Evolutionary conservation across 345 rosid species (phyloP).

Genomic region (Rhizophora mangle): DNA sequence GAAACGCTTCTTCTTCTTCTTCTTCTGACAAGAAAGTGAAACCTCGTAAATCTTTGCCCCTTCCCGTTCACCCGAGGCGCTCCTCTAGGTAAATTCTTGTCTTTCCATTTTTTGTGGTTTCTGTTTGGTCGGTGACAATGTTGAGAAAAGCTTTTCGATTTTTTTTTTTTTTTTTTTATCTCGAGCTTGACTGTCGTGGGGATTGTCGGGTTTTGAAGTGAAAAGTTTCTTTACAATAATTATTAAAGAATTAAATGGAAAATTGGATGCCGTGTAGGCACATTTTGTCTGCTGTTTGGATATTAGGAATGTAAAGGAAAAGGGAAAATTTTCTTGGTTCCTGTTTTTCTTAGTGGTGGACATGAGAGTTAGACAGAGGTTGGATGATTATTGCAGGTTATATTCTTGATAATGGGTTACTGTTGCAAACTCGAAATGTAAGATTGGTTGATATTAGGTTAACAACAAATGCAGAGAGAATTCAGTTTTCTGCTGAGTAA

Average conservation of each 20-base stretch:
- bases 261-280: no score
- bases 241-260: no score
- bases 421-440: no score
- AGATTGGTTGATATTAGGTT: not conserved
- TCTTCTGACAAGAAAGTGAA: not conserved
- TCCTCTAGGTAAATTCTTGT: slow-evolving; percentile 26
- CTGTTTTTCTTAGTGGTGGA: not conserved
- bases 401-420: no score
- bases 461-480: slow-evolving; percentile 1
- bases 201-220: no score
- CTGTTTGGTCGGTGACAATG: not conserved
- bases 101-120: not conserved
- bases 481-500: not conserved
- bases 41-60: not conserved
- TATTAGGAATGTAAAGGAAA: no score
- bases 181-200: no score
- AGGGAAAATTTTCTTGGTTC: not conserved
- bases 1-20: not conserved
- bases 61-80: slow-evolving; percentile 21
- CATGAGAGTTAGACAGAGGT: no score
- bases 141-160: not conserved
- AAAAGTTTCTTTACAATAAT: no score
- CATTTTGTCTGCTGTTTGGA: no score
- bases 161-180: not conserved
- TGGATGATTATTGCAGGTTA: no score